Percentiles rank a stretch among this genome's conserved stretches.
Evolutionary conservation across 2,329 filamentous ascomycete species (phyloP).

Genomic region (Ophiosphaerella korrae): DNA sequence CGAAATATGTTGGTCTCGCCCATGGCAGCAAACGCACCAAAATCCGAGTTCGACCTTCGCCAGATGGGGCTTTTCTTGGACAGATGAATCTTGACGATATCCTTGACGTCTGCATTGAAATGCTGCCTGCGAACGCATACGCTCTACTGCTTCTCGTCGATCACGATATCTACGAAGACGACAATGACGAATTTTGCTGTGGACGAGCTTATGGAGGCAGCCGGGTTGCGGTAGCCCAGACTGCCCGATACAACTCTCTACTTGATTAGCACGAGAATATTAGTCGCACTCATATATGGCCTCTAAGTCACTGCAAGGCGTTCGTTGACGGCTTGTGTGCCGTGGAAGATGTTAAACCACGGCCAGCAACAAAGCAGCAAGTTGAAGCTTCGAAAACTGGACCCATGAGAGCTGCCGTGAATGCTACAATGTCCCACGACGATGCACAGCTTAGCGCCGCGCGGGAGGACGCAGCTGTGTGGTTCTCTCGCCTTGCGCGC

Average conservation of each 20-base stretch:
- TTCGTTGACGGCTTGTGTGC: constrained; percentile 54
- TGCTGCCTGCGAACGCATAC: constrained; percentile 64
- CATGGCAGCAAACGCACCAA: constrained; percentile 49
- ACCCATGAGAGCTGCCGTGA: constrained; percentile 18
- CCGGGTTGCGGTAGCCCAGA: constrained; percentile 66
- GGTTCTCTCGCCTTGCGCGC: constrained; percentile 61
- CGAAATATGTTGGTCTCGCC: constrained; percentile 54
- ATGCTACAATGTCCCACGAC: constrained; percentile 11
- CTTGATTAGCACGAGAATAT: constrained; percentile 52
- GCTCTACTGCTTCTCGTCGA: constrained; percentile 62
- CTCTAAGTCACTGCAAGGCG: constrained; percentile 63
- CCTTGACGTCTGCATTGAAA: constrained; percentile 60
- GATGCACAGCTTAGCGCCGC: constrained; percentile 8
- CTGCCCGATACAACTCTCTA: constrained; percentile 64
- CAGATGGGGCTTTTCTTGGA: constrained; percentile 53
- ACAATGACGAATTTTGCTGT: constrained; percentile 70
- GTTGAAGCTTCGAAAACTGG: constrained; percentile 10
- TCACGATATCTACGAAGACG: constrained; percentile 69
- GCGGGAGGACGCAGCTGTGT: constrained; percentile 51
- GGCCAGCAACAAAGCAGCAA: constrained; percentile 13
- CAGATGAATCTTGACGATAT: constrained; percentile 68
- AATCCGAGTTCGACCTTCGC: constrained; percentile 57
- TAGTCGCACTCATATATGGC: constrained; percentile 65
- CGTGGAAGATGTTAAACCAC: constrained; percentile 27
- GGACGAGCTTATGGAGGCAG: constrained; percentile 69